Conservation (phyloP, 2,329 filamentous ascomycete species). For the Ophiocordyceps camponoti-floridani region DNA sequence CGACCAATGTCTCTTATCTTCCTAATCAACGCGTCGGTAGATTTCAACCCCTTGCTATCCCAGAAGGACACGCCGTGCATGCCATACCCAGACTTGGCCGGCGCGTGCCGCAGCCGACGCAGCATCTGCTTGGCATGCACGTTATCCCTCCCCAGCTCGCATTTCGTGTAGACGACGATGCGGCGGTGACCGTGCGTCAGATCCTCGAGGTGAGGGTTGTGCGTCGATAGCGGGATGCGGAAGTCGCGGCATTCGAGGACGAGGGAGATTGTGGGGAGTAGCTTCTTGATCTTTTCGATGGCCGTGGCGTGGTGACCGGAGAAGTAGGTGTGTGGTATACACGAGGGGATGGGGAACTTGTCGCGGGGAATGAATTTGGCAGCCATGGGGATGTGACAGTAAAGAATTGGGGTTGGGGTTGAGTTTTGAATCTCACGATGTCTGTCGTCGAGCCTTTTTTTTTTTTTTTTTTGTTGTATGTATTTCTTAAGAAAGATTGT, state of each 20-base stretch:
- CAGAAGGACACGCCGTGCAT: constrained; percentile 26
- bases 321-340: constrained; percentile 79
- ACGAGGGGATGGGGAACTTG: constrained; percentile 51
- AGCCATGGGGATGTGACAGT: too few relatives aligned
- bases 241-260: constrained; percentile 92
- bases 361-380: constrained; percentile 67
- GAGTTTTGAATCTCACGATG: too few relatives aligned
- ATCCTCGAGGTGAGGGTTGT: constrained; percentile 78
- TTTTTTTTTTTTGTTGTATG: too few relatives aligned
- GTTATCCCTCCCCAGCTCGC: constrained; percentile 48
- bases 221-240: constrained; percentile 71
- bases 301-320: constrained; percentile 81
- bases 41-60: constrained; percentile 18
- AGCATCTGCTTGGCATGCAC: too few relatives aligned
- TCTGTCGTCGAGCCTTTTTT: too few relatives aligned
- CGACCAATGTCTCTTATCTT: too few relatives aligned
- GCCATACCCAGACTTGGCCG: too few relatives aligned
- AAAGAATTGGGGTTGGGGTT: too few relatives aligned
- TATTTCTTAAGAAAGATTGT: too few relatives aligned
- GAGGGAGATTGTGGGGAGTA: constrained; percentile 66
- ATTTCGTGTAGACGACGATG: constrained; percentile 81
- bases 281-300: constrained; percentile 62
- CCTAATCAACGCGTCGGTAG: too few relatives aligned
- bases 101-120: too few relatives aligned
- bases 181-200: constrained; percentile 54